phyloP scores from a whole-genome alignment of 352 stramenopile species.

The Hyaloperonospora arabidopsidis region DNA sequence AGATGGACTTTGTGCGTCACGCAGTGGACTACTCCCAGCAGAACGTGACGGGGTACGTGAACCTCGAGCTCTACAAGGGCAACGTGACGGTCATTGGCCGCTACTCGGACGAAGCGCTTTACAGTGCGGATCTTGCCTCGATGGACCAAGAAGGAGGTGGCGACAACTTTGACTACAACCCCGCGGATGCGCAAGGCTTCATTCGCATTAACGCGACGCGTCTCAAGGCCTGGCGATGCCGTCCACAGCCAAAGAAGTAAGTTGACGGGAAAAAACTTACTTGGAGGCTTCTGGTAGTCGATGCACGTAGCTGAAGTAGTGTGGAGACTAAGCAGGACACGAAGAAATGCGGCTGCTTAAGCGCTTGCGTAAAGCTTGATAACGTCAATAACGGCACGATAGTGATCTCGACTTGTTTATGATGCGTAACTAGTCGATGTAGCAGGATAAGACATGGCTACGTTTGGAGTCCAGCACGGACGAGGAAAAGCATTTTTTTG shows the following conservation, averaged over 20 bases:
- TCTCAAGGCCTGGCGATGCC: constrained; percentile 90
- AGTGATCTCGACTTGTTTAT: no score
- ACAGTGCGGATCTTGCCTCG: constrained; percentile 95
- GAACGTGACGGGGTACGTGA: constrained; percentile 91
- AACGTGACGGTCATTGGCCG: constrained; percentile 93
- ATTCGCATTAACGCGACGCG: constrained; percentile 98
- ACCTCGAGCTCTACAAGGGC: constrained; percentile 97
- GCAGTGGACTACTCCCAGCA: constrained; percentile 92
- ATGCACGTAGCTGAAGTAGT: no score
- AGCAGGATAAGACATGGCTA: no score
- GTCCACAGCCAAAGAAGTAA: constrained; percentile 46
- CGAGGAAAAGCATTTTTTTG: no score
- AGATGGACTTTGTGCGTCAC: constrained; percentile 97
- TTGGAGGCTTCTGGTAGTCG: no score
- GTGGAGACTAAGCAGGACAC: no score
- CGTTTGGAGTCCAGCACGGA: no score
- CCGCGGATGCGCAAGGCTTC: constrained; percentile 95
- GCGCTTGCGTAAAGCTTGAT: no score
- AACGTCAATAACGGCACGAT: no score
- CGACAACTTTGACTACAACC: constrained; percentile 96
- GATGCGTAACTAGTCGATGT: no score
- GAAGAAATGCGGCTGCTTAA: no score
- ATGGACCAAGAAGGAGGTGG: constrained; percentile 98
- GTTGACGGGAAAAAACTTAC: background rate
- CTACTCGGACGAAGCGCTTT: constrained; percentile 89